phyloP scores from a whole-genome alignment of 148 eudicot species.

The Cornus suecica region DNA sequence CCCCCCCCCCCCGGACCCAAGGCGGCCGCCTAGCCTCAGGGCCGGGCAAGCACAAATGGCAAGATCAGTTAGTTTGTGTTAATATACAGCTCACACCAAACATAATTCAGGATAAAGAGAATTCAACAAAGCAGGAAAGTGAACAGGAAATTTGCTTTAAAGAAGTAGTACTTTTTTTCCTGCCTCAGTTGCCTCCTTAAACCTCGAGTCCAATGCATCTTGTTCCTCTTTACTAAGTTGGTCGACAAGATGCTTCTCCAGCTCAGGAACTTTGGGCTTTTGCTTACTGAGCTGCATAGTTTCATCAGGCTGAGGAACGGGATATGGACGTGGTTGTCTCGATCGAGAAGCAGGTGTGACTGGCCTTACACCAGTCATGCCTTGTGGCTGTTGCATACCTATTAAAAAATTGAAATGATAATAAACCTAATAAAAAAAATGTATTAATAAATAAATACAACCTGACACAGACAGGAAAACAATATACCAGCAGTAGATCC shows the following conservation, averaged over 20 bases:
- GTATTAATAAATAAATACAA: background rate
- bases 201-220: constrained; percentile 72
- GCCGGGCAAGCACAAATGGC: background rate
- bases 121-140: background rate
- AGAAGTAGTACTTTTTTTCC: constrained; percentile 47
- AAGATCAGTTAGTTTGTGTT: too few relatives aligned
- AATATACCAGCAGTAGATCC: constrained; percentile 68
- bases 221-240: constrained; percentile 96
- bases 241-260: constrained; percentile 86
- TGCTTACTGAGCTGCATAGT: constrained; percentile 57
- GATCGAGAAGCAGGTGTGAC: constrained; percentile 46
- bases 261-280: constrained; percentile 75
- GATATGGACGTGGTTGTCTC: constrained; percentile 70
- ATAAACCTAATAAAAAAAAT: constrained; percentile 7
- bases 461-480: background rate
- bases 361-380: constrained; percentile 43
- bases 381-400: constrained; percentile 75
- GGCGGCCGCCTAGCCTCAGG: too few relatives aligned
- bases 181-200: constrained; percentile 87
- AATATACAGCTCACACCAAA: background rate
- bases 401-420: constrained; percentile 1
- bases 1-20: too few relatives aligned
- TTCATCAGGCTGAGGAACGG: constrained; percentile 53
- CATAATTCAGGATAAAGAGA: background rate
- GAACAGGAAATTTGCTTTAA: background rate